These are phyloP conservation scores for Tylopilus sp. DNA, from an alignment of 768 basidiomycete genomes.

Conservation along the genomic window DNA sequence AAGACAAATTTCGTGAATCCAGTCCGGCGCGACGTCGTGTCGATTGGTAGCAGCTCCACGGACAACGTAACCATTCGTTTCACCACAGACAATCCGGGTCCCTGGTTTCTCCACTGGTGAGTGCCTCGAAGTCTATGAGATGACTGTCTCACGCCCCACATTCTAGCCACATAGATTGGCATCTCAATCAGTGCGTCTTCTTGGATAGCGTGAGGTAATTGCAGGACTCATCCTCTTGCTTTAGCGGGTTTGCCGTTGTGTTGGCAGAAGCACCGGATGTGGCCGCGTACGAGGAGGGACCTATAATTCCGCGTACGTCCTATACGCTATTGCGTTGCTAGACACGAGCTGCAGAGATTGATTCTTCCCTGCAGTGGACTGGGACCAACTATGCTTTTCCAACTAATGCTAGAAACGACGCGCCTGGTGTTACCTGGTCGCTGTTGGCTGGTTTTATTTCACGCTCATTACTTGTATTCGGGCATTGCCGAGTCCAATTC, in stretches of 20 bases:
- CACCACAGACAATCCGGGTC: background rate
- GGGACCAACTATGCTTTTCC: background rate
- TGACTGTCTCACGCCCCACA: background rate
- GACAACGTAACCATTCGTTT: slow-evolving; percentile 51
- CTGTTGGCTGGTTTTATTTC: no score
- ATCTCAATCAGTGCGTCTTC: background rate
- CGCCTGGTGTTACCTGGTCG: no score
- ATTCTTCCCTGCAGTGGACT: background rate
- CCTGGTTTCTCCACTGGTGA: background rate
- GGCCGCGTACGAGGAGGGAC: background rate
- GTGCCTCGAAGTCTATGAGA: background rate
- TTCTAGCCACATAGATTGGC: background rate
- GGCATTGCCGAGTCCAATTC: no score
- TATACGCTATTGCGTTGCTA: no score
- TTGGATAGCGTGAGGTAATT: background rate
- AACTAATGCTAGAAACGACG: no score
- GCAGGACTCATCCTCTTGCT: background rate
- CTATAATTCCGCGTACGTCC: background rate
- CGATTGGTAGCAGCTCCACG: slow-evolving; percentile 21
- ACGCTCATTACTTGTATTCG: no score
- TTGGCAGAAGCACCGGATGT: slow-evolving; percentile 21
- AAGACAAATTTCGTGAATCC: slow-evolving; percentile 35
- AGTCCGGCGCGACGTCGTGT: slow-evolving; percentile 31
- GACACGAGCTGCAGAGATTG: background rate
- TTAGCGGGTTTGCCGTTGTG: slow-evolving; percentile 13